phyloP scores from a whole-genome alignment of 148 eudicot genomes.

The Tetragonia tetragonoides region DNA sequence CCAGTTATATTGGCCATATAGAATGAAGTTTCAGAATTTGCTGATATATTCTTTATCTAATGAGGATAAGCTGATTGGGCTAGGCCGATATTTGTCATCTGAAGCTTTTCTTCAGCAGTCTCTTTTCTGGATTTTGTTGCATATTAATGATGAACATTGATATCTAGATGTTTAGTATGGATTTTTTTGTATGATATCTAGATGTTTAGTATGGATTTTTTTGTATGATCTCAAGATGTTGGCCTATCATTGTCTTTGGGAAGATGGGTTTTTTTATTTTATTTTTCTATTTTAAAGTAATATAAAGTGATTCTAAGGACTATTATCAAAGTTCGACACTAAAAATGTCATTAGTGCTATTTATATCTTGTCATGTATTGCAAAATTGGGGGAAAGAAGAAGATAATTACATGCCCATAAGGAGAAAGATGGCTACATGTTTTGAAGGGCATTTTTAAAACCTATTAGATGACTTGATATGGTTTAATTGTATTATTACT shows the following conservation, averaged over 20 bases:
- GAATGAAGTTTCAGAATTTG: neutral
- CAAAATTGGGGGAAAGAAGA: too few relatives aligned
- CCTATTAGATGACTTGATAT: too few relatives aligned
- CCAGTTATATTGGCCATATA: neutral
- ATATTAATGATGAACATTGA: neutral
- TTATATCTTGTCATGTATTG: too few relatives aligned
- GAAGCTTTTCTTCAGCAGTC: neutral
- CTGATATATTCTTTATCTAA: neutral
- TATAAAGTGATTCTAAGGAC: too few relatives aligned
- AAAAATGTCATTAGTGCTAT: too few relatives aligned
- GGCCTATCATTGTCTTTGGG: neutral
- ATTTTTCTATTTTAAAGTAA: too few relatives aligned
- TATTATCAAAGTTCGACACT: too few relatives aligned
- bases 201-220: neutral
- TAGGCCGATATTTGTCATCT: neutral
- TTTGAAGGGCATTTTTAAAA: too few relatives aligned
- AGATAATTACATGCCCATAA: too few relatives aligned
- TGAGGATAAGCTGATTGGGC: neutral
- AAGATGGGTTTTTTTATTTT: neutral
- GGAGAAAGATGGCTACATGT: too few relatives aligned
- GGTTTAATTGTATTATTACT: too few relatives aligned
- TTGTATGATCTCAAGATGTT: conserved; percentile 3
- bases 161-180: neutral
- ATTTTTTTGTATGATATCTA: conserved; percentile 1
- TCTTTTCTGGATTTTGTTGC: neutral